phyloP scores from a whole-genome alignment of 257 asterid species.

The Eustoma russellianum region DNA sequence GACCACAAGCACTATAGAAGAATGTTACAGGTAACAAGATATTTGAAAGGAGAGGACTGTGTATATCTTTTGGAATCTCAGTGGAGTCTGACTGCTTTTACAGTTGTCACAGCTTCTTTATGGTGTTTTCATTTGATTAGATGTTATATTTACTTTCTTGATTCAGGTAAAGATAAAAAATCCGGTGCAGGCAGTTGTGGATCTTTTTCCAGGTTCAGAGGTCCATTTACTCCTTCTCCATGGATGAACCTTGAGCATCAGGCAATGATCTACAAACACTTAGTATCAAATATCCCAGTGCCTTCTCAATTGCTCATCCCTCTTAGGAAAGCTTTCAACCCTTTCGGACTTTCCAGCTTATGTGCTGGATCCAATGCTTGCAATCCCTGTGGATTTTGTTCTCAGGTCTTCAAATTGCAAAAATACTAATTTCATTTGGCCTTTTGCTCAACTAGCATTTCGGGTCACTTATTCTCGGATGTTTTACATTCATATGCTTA shows the following conservation, averaged over 20 bases:
- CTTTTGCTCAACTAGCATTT: neutral
- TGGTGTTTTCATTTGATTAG: too few relatives aligned
- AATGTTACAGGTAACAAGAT: too few relatives aligned
- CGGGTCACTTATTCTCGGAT: too few relatives aligned
- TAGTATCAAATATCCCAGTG: constrained; percentile 70
- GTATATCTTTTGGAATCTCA: too few relatives aligned
- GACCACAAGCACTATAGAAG: too few relatives aligned
- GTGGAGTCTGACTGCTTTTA: too few relatives aligned
- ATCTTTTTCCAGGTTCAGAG: constrained; percentile 41
- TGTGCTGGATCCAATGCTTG: constrained; percentile 52
- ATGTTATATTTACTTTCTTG: constrained; percentile 4
- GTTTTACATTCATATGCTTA: too few relatives aligned
- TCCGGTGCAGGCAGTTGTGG: constrained; percentile 36
- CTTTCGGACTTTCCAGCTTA: constrained; percentile 38
- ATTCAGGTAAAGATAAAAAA: constrained; percentile 29
- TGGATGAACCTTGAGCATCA: constrained; percentile 95
- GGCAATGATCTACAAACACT: constrained; percentile 79
- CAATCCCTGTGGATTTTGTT: constrained; percentile 41
- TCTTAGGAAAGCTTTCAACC: constrained; percentile 56
- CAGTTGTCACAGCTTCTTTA: too few relatives aligned
- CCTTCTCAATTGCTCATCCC: constrained; percentile 72
- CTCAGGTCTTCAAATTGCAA: neutral
- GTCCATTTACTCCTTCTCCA: constrained; percentile 84
- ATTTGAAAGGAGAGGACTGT: too few relatives aligned
- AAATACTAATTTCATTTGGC: neutral